Evolutionary conservation across 2,329 filamentous ascomycete species (phyloP).

Genomic region (Paramyrothecium roridum): DNA sequence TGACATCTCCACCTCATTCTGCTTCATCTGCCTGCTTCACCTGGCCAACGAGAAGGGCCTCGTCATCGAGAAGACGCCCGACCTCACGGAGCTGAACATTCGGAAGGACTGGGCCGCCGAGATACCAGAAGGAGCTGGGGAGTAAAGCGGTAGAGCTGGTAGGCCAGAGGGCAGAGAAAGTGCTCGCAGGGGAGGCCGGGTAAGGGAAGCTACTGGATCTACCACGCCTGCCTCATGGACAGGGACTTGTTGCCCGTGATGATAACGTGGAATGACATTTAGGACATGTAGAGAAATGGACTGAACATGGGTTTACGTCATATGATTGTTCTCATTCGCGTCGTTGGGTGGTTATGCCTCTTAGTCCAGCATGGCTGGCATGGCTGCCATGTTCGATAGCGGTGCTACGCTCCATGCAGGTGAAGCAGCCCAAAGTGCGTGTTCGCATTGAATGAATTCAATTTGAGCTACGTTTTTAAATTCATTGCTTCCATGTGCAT

Average conservation of each 20-base stretch:
- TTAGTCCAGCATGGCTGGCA: too few relatives aligned
- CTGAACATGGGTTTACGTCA: too few relatives aligned
- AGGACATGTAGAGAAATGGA: neutral
- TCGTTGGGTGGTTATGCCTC: too few relatives aligned
- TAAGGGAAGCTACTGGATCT: neutral
- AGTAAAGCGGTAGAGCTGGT: neutral
- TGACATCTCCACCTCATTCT: conserved; percentile 90
- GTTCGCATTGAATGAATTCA: too few relatives aligned
- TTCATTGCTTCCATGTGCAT: too few relatives aligned
- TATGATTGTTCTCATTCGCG: too few relatives aligned
- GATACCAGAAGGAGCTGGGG: conserved; percentile 37
- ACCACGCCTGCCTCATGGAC: neutral
- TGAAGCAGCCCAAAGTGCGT: too few relatives aligned
- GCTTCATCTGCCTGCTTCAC: conserved; percentile 91
- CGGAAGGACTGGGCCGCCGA: conserved; percentile 61
- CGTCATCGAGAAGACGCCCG: conserved; percentile 63
- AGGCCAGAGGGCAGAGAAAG: neutral
- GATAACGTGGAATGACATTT: neutral
- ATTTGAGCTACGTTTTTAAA: too few relatives aligned
- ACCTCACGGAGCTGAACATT: conserved; percentile 58
- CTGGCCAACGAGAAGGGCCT: conserved; percentile 91
- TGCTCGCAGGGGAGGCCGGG: neutral
- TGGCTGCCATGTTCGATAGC: too few relatives aligned
- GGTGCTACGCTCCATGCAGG: too few relatives aligned
- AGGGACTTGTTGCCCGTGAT: neutral